Base-by-base conservation (phyloP, 371 early-diverging fungal genomes). In the Apophysomyces trapeziformis region DNA sequence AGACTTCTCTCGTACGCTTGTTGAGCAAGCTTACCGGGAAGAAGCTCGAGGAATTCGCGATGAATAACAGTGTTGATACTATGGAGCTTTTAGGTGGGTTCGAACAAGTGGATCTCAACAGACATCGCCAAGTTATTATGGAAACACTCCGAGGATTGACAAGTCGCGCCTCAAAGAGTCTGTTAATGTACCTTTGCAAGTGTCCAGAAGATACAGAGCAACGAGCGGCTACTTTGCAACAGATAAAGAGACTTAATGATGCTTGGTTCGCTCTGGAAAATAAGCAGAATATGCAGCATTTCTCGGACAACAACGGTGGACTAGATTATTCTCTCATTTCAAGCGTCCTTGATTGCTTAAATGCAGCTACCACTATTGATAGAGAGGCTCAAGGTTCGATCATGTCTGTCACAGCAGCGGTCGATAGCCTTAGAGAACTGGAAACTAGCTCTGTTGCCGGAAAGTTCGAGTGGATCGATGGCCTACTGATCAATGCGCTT, bases 381-480 rank as follows among this genome's bases (percentile, higher is more conserved):
- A 9, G 39, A 3, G 70, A 72, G 4, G 69, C 70, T 5, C 59
- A 60, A 9, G 43, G 37, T 8, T 18, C 61, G 5, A 70, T 84
- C 32, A 39, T 35, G 0, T 47, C 57, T 5, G 58, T 75, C 0
- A 60, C 58, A 8, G n/a, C 38, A 5, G 44, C 66, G 13, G 72
- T 74, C 4, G 32, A 71, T 45, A 70, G 67, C 4, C 61, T 90
- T 0, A 82, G 82, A 59, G 66, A 67, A 7, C 66, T 89, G 12
- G 88, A 89, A 69, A 74, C 69, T 18, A 77, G 80, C 1, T 77
- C 86, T 4, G 88, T 89, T 12, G 86, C 88, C 26, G 94, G 94
- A 35, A 85, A 87, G 43, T 99, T 99, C 70, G 98, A 98, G 72
- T 99, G 98, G 98, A 90, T 97, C 44, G 98, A 98, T 77, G 99